Evolutionary conservation across 2,329 filamentous ascomycete species (phyloP).

Genomic region (Fusarium lyarnte): DNA sequence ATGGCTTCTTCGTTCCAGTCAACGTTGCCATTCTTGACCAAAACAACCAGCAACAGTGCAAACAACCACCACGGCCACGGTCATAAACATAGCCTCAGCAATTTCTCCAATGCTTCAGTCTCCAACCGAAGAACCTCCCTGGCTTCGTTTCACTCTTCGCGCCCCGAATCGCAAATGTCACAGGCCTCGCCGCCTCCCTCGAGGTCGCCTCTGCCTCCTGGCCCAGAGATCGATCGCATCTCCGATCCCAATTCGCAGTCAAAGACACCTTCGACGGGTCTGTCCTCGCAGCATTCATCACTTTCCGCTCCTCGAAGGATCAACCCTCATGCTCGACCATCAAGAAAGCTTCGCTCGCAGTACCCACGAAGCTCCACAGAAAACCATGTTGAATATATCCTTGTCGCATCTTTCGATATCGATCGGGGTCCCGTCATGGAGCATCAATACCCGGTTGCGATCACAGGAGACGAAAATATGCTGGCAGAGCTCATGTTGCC

Average conservation of each 20-base stretch:
- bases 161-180: slow-evolving; percentile 68
- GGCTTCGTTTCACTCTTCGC: slow-evolving; percentile 70
- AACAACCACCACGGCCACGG: slow-evolving; percentile 14
- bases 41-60: slow-evolving; percentile 42
- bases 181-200: slow-evolving; percentile 62
- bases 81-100: slow-evolving; percentile 50
- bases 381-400: slow-evolving; percentile 98
- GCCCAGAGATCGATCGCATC: slow-evolving; percentile 61
- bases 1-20: slow-evolving; percentile 46
- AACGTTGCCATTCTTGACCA: slow-evolving; percentile 55
- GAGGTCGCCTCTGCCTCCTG: slow-evolving; percentile 63
- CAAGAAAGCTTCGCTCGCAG: slow-evolving; percentile 73
- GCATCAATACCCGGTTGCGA: slow-evolving; percentile 93
- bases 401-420: slow-evolving; percentile 97
- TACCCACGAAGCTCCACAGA: slow-evolving; percentile 79
- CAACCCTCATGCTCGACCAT: slow-evolving; percentile 61
- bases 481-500: slow-evolving; percentile 97
- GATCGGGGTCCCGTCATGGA: slow-evolving; percentile 98
- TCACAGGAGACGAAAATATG: slow-evolving; percentile 98
- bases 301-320: slow-evolving; percentile 62
- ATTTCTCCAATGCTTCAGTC: slow-evolving; percentile 47
- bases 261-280: slow-evolving; percentile 67
- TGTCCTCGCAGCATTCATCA: slow-evolving; percentile 70
- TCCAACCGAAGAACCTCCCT: slow-evolving; percentile 63
- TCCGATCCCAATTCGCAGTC: slow-evolving; percentile 69